Evolutionary conservation across 805 yeast genomes (phyloP).

Genomic region (Lipomyces yamanashiensis): DNA sequence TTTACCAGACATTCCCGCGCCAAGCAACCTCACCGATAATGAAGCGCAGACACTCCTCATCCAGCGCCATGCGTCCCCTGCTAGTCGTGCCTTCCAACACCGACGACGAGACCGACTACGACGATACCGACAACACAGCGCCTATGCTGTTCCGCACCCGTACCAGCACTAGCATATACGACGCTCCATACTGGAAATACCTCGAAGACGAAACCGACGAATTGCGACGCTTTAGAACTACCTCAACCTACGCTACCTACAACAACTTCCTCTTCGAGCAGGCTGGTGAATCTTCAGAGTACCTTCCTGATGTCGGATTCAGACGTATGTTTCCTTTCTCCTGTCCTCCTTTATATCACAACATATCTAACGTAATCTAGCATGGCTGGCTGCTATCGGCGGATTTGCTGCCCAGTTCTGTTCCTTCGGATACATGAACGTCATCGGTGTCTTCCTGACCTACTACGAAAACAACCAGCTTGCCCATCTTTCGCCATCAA

Average conservation of each 20-base stretch:
- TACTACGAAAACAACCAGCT: conserved; percentile 42
- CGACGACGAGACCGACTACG: conserved; percentile 9
- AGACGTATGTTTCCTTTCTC: conserved; percentile 18
- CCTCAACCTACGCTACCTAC: conserved; percentile 28
- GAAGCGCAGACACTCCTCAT: conserved; percentile 20
- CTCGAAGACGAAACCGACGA: conserved; percentile 23
- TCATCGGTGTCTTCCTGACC: conserved; percentile 42
- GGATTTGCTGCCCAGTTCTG: conserved; percentile 62
- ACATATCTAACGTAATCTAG: conserved; percentile 37
- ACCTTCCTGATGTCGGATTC: conserved; percentile 27
- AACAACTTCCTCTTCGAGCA: conserved; percentile 24
- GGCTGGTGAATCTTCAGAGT: conserved; percentile 21
- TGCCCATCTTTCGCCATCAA: conserved; percentile 39
- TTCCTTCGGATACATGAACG: conserved; percentile 58
- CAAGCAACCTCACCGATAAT: neutral
- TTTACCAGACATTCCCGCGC: conserved; percentile 24
- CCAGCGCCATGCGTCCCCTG: conserved; percentile 18
- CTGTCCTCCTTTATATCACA: neutral
- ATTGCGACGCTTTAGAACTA: conserved; percentile 21
- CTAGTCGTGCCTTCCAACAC: conserved; percentile 3
- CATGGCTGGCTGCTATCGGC: conserved; percentile 60
- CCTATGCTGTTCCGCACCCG: conserved; percentile 14
- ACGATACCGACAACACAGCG: conserved; percentile 13
- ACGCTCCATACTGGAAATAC: conserved; percentile 23
- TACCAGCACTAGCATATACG: conserved; percentile 19